phyloP scores from a whole-genome alignment of 2,329 filamentous ascomycete species.

The Aspergillus sp. region DNA sequence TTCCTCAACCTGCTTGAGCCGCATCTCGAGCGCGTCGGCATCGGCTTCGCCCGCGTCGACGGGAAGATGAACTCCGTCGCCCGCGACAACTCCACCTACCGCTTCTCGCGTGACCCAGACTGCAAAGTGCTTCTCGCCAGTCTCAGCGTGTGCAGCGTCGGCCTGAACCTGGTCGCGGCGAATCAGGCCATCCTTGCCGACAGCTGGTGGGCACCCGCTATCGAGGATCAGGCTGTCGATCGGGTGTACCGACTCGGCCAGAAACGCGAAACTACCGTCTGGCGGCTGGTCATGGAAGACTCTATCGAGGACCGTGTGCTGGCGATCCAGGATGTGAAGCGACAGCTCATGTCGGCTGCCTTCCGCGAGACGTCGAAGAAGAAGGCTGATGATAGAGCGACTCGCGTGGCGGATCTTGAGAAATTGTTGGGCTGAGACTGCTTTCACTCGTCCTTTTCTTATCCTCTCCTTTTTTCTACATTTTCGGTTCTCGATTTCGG shows the following conservation, averaged over 20 bases:
- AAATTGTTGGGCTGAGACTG: slow-evolving; percentile 29
- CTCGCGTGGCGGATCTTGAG: slow-evolving; percentile 52
- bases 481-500: neutral
- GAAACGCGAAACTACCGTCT: slow-evolving; percentile 73
- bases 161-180: slow-evolving; percentile 80
- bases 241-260: slow-evolving; percentile 85
- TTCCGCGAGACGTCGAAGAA: slow-evolving; percentile 70
- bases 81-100: slow-evolving; percentile 70
- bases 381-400: slow-evolving; percentile 54
- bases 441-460: neutral
- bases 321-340: slow-evolving; percentile 74
- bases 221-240: slow-evolving; percentile 88
- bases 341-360: slow-evolving; percentile 72
- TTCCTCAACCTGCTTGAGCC: slow-evolving; percentile 73
- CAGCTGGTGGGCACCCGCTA: slow-evolving; percentile 89
- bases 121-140: slow-evolving; percentile 79
- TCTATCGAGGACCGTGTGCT: slow-evolving; percentile 80
- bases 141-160: slow-evolving; percentile 78
- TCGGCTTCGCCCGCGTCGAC: slow-evolving; percentile 71
- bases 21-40: slow-evolving; percentile 60
- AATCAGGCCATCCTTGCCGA: slow-evolving; percentile 83
- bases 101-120: slow-evolving; percentile 64
- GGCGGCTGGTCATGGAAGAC: slow-evolving; percentile 75
- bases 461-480: neutral
- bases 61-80: slow-evolving; percentile 70